These are phyloP conservation scores for Ogataea pilisensis DNA, from an alignment of 805 yeast genomes.

Conservation along the genomic window DNA sequence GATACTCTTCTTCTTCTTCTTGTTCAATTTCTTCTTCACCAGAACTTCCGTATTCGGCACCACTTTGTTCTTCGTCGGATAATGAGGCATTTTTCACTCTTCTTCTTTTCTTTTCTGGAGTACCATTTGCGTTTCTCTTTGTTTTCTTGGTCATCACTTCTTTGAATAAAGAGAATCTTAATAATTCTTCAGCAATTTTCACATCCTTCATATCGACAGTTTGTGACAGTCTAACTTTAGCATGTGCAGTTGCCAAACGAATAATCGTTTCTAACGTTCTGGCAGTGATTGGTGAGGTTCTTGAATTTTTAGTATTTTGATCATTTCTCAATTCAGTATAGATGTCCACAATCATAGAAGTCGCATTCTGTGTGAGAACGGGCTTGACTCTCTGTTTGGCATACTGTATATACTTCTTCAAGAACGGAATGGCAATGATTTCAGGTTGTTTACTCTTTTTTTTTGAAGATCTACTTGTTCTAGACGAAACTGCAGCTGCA, in stretches of 20 bases:
- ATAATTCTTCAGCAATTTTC: constrained; percentile 74
- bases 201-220: constrained; percentile 77
- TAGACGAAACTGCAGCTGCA: constrained; percentile 35
- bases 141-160: constrained; percentile 41
- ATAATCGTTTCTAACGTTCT: constrained; percentile 94
- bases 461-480: constrained; percentile 19
- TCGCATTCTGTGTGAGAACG: constrained; percentile 68
- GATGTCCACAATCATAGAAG: constrained; percentile 72
- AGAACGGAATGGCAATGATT: constrained; percentile 73
- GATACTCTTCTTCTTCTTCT: not conserved
- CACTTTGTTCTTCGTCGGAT: constrained; percentile 21
- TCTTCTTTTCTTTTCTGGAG: constrained; percentile 36
- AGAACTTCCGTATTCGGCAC: constrained; percentile 9
- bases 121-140: constrained; percentile 30
- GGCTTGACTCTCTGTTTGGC: constrained; percentile 89
- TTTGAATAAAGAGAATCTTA: constrained; percentile 82
- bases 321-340: constrained; percentile 83
- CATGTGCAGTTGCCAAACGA: constrained; percentile 94
- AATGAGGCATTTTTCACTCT: constrained; percentile 25
- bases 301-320: constrained; percentile 52
- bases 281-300: constrained; percentile 95
- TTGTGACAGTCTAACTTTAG: constrained; percentile 84
- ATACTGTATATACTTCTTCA: constrained; percentile 89
- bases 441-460: constrained; percentile 35
- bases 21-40: constrained; percentile 11